Conservation (phyloP, 2,329 filamentous ascomycete species). For the Byssoonygena ceratinophila region DNA sequence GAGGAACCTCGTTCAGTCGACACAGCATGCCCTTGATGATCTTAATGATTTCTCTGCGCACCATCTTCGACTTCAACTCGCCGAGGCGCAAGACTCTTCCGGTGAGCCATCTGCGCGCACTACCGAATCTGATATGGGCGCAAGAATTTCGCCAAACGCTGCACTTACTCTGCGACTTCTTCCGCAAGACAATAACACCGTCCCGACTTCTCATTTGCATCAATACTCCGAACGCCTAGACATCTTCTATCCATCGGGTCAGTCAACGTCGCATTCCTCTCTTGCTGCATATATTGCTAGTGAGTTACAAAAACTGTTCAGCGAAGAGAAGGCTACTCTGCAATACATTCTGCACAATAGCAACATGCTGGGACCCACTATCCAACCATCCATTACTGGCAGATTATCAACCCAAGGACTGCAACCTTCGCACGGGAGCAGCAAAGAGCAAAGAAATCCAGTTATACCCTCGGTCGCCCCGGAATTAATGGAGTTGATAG, state of each 20-base stretch:
- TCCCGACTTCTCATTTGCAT: conserved; percentile 53
- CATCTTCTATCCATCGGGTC: conserved; percentile 62
- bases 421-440: conserved; percentile 23
- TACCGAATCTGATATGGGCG: conserved; percentile 8
- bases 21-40: conserved; percentile 76
- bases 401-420: conserved; percentile 21
- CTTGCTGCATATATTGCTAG: conserved; percentile 68
- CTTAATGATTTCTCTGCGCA: conserved; percentile 78
- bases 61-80: conserved; percentile 62
- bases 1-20: conserved; percentile 63
- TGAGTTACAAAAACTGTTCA: conserved; percentile 66
- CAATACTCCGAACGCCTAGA: conserved; percentile 62
- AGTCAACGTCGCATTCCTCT: conserved; percentile 58
- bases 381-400: conserved; percentile 41
- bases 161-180: conserved; percentile 62
- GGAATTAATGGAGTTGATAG: conserved; percentile 48
- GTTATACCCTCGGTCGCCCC: conserved; percentile 34
- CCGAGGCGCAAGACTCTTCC: conserved; percentile 27
- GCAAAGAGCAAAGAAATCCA: conserved; percentile 24
- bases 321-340: conserved; percentile 80
- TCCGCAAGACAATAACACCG: conserved; percentile 40
- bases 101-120: conserved; percentile 12
- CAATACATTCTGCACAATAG: conserved; percentile 58
- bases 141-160: conserved; percentile 24
- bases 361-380: conserved; percentile 20